Base-by-base conservation (phyloP, 495 filamentous ascomycete species). In the Hypoxylon fragiforme region DNA sequence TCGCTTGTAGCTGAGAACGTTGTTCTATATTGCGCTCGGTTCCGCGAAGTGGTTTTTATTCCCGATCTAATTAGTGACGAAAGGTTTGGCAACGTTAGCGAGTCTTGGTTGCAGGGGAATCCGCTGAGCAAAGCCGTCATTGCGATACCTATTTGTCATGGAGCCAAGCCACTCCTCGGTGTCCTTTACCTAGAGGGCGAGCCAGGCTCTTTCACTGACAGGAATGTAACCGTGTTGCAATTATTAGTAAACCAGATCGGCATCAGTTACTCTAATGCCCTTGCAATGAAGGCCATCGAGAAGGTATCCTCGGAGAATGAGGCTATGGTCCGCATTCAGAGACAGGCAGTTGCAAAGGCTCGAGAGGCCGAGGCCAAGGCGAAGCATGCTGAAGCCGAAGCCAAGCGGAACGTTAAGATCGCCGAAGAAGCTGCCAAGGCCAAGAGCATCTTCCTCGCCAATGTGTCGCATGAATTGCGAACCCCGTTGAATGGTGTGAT, bases 381-480 rank as follows among this genome's bases (percentile, higher is more conserved):
- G 3, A 92, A 91, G 64, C 74, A 81, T 21, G 90, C 90, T 1
- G 90, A 95, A 66, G 83, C 85, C 0, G 84, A 90, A 65, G 91
- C 91, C 7, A 88, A 91, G 54, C 85, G 88, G 39, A 92, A 91
- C 56, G 88, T 95, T 54, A 88, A 89, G 62, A 77, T 95, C 11
- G 92, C 92, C 39, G 90, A 96, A 66, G 91, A 96, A 69, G 91
- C 90, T 8, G 90, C 90, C 30, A 89, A 86, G 67, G 91, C 90
- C 9, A 96, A 95, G 68, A 88, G 85, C 5, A 91, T 95, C 41
- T 96, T 96, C 77, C 79, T 96, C 15, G 91, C 91, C 13, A 96
- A 96, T 62, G 90, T 95, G 12, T 92, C 88, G 2, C 90, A 94
- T 62, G 90, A 94, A 69, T 71, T 92, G 39, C 84, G 90, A 15